phyloP scores from a whole-genome alignment of 2,329 filamentous ascomycete genomes.

The Truncatella angustata region DNA sequence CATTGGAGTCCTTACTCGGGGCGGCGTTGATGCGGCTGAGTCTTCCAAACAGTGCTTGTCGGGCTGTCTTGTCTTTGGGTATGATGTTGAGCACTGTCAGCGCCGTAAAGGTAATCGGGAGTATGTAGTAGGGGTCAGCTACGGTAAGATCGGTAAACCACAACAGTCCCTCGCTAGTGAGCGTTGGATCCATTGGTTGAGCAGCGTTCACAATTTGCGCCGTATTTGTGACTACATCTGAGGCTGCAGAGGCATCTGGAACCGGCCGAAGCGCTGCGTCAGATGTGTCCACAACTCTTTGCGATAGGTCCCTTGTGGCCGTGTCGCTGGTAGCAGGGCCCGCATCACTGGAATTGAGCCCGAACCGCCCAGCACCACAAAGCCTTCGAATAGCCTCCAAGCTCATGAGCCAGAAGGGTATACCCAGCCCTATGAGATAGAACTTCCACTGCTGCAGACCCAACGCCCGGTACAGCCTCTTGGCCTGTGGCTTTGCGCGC shows the following conservation, averaged over 20 bases:
- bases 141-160: slow-evolving; percentile 56
- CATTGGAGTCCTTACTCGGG: background rate
- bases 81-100: slow-evolving; percentile 33
- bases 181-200: slow-evolving; percentile 31
- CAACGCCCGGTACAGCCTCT: slow-evolving; percentile 28
- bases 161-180: slow-evolving; percentile 49
- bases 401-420: slow-evolving; percentile 49
- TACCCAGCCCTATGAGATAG: slow-evolving; percentile 34
- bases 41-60: background rate
- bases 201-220: background rate
- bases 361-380: slow-evolving; percentile 33
- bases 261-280: too few relatives aligned
- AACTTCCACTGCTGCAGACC: slow-evolving; percentile 49
- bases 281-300: too few relatives aligned
- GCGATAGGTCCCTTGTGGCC: too few relatives aligned
- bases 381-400: slow-evolving; percentile 52
- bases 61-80: slow-evolving; percentile 23
- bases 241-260: too few relatives aligned
- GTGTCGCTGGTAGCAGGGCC: slow-evolving; percentile 9
- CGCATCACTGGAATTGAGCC: slow-evolving; percentile 23
- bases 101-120: slow-evolving; percentile 41
- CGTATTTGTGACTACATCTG: too few relatives aligned
- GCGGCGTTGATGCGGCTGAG: background rate
- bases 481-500: slow-evolving; percentile 21
- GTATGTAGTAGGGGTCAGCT: slow-evolving; percentile 48